Base-by-base conservation (phyloP, 768 basidiomycete species). In the Hypsizygus marmoreus region DNA sequence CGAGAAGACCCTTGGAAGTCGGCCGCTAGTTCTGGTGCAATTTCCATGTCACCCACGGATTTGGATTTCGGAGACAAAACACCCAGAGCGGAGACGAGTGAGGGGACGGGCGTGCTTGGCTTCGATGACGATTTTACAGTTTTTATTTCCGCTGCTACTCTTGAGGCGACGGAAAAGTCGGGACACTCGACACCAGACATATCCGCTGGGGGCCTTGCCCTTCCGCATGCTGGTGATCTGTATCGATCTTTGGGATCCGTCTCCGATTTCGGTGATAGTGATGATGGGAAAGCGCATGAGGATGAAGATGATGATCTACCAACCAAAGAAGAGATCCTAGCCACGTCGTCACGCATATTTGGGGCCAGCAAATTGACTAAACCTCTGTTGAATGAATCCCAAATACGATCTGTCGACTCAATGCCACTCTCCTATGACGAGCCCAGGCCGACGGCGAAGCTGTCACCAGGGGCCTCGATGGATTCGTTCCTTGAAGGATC, bases 111-210 rank as follows among this genome's bases (percentile, higher is more conserved):
- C n/a, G 31, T 59, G 16, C 55, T 61, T 40, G 73, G 72, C 3
- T 81, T 92, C 54, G 90, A 91, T 43, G 90, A 92, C 56, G 86
- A 93, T 61, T 93, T 93, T 57, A 75, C 82, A 2, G 82, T 79
- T 22, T 88, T 88, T 51, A 76, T 89, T 13, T 82, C 84, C 24
- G 85, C 84, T n/a, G 78, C 70, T 35, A 46, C 58, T 22, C 51
- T 29, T 23, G 38, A 51, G 10, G 38, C 49, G 17, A 26, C 41
- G 19, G 50, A 48, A 50, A 45, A 58, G 53, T 57, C 66, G 56
- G 45, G 65, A 57, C 39, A 52, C 49, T 53, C 44, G 29, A 50
- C 45, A 30, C 54, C 46, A 32, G 45, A 64, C 53, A 57, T n/a
- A 47, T 40, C 45, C 33, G 51, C 31, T 34, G 55, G 42, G 42